Evolutionary conservation across 306 rosid species (phyloP).

Genomic region (Vicia villosa): DNA sequence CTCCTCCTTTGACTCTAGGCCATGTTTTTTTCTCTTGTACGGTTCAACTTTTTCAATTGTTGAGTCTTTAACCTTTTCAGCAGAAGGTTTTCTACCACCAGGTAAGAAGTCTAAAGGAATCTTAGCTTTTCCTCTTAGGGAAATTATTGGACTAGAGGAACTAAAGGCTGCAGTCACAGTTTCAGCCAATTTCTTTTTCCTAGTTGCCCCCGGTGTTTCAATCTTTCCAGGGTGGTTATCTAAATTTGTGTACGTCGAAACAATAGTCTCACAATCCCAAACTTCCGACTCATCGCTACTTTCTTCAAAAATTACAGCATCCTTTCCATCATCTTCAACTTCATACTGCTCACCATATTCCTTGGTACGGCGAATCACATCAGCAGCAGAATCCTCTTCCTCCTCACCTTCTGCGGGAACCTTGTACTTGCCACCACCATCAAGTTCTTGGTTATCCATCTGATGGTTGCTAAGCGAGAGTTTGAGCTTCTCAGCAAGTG

Average conservation of each 20-base stretch:
- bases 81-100: constrained; percentile 46
- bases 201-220: constrained; percentile 55
- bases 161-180: constrained; percentile 57
- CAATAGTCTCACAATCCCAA: constrained; percentile 94
- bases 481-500: constrained; percentile 71
- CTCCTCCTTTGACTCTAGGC: constrained; percentile 83
- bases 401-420: constrained; percentile 74
- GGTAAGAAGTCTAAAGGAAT: constrained; percentile 82
- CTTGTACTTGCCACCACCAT: constrained; percentile 53
- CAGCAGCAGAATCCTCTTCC: constrained; percentile 56
- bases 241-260: constrained; percentile 77
- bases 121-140: constrained; percentile 77
- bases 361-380: constrained; percentile 66
- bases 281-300: constrained; percentile 87
- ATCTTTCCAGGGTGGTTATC: constrained; percentile 92
- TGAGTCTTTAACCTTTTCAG: constrained; percentile 52
- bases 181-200: constrained; percentile 79
- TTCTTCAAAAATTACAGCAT: constrained; percentile 58
- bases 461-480: constrained; percentile 43
- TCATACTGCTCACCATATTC: constrained; percentile 84
- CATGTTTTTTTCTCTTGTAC: constrained; percentile 67
- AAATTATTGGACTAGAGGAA: constrained; percentile 57
- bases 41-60: constrained; percentile 51
- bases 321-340: constrained; percentile 56
- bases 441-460: constrained; percentile 54